Conservation (phyloP, 805 yeast genomes). For the Martiniozyma abietophila region DNA sequence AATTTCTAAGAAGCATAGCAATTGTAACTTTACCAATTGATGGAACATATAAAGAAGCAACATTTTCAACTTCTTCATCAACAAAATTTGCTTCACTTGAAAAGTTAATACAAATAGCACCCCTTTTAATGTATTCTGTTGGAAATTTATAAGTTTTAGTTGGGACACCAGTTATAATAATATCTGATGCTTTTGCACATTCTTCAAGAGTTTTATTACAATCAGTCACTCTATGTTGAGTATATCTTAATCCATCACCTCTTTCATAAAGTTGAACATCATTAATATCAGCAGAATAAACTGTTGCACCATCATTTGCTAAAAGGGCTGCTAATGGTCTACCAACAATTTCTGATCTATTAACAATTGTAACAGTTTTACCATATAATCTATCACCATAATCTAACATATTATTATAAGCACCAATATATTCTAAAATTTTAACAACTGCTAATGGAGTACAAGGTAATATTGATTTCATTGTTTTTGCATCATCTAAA, state of each 20-base stretch:
- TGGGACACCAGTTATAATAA: slow-evolving; percentile 94
- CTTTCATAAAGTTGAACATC: slow-evolving; percentile 88
- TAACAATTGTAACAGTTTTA: slow-evolving; percentile 81
- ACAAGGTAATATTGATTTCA: slow-evolving; percentile 89
- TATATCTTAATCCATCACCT: slow-evolving; percentile 79
- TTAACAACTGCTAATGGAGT: slow-evolving; percentile 94
- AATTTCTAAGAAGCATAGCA: slow-evolving; percentile 84
- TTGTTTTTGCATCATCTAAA: slow-evolving; percentile 54
- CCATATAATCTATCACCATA: slow-evolving; percentile 93
- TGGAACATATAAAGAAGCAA: slow-evolving; percentile 90
- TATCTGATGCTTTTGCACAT: slow-evolving; percentile 72
- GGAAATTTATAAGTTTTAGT: slow-evolving; percentile 78
- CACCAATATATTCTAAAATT: slow-evolving; percentile 81
- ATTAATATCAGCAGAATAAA: slow-evolving; percentile 82
- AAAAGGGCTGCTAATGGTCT: slow-evolving; percentile 91
- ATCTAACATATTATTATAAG: slow-evolving; percentile 71
- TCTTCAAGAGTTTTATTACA: slow-evolving; percentile 44
- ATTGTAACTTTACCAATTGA: slow-evolving; percentile 95
- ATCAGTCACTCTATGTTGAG: slow-evolving; percentile 74
- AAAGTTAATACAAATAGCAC: slow-evolving; percentile 86
- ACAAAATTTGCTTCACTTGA: slow-evolving; percentile 82
- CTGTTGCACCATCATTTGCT: slow-evolving; percentile 97
- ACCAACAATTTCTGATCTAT: slow-evolving; percentile 95
- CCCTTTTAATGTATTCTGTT: slow-evolving; percentile 66
- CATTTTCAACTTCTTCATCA: slow-evolving; percentile 68